Evolutionary conservation across 2,329 filamentous ascomycete genomes (phyloP), one percentile per base, ranked within the genome.

Genomic region (Penicillium sp.): DNA sequence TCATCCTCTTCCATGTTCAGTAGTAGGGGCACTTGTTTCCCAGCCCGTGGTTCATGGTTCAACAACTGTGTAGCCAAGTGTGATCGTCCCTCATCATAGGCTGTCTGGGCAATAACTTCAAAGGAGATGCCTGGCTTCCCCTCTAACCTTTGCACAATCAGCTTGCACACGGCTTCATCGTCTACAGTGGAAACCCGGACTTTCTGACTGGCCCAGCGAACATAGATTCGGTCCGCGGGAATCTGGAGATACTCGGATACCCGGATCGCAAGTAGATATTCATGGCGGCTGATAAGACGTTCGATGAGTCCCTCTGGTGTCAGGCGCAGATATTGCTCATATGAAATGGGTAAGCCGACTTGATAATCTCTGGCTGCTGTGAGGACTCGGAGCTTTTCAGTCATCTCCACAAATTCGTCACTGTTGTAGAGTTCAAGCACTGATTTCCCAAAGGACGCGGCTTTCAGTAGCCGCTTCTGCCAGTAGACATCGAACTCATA

Each of bases 361-460:
- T 95, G 89, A 68, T 94, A 97, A 70, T 89, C 95, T 46, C 94
- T 86, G 11, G 92, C 88, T 6, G 92, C 92, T 63, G 96, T 97
- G 43, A 99, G 79, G 0, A 99, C 92, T 14, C 94, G 87, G 14
- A 99, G 76, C 0, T 87, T 94, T 71, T 99, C 92, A 62, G 91
- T 96, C 87, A 96, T 97, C 57, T 97, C 92, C 48, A 99, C 94
- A 72, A 97, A 99, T 59, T 99, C 92, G 66, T 99, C 94, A 66
- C 92, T 96, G 71, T 94, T 96, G 74, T 97, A 99, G 11, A 97
- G 85, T 64, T 97, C 94, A 3, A 99, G 81, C 0, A 97, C 94
- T 0, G 94, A 97, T 71, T 99, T 99, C 55, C 94, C 94, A 69
- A 96, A 97, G 0, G 92, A 97, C 0, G 94, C 94, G 5, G 94